These are phyloP conservation scores for Acaromyces ingoldii DNA, from an alignment of 1,284 basidiomycete genomes.

Conservation along the genomic window DNA sequence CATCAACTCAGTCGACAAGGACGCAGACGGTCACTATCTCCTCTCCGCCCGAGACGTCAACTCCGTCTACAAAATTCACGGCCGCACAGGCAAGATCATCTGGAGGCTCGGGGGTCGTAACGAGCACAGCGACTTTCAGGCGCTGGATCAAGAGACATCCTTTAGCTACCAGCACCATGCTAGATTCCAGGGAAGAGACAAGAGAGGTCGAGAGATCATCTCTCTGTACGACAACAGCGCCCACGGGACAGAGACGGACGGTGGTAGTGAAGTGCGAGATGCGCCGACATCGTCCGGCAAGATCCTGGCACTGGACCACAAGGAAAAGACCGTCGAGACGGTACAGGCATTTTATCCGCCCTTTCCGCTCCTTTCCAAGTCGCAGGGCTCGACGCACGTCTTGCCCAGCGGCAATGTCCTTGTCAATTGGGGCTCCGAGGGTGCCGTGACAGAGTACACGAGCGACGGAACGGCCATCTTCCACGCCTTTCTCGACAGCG, in stretches of 20 bases:
- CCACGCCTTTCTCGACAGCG: background rate
- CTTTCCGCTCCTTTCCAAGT: background rate
- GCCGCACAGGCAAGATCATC: slow-evolving; percentile 30
- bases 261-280: background rate
- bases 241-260: slow-evolving; percentile 1
- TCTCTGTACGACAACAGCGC: slow-evolving; percentile 2
- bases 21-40: slow-evolving; percentile 47
- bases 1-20: slow-evolving; percentile 46
- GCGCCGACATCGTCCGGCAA: background rate
- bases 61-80: slow-evolving; percentile 45
- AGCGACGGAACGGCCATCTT: background rate
- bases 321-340: too few species aligned
- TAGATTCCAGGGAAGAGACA: background rate
- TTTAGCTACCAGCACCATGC: background rate
- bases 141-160: background rate
- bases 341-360: background rate
- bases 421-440: slow-evolving; percentile 1
- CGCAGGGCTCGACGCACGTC: background rate
- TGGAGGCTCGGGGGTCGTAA: slow-evolving; percentile 48
- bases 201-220: background rate
- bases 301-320: background rate
- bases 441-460: slow-evolving; percentile 1
- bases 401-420: background rate
- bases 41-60: slow-evolving; percentile 45
- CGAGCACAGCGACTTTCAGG: slow-evolving; percentile 12